Percentiles rank a stretch among this genome's conserved stretches.
Conservation (phyloP, 495 filamentous ascomycete species). For the Daldinia loculata region DNA sequence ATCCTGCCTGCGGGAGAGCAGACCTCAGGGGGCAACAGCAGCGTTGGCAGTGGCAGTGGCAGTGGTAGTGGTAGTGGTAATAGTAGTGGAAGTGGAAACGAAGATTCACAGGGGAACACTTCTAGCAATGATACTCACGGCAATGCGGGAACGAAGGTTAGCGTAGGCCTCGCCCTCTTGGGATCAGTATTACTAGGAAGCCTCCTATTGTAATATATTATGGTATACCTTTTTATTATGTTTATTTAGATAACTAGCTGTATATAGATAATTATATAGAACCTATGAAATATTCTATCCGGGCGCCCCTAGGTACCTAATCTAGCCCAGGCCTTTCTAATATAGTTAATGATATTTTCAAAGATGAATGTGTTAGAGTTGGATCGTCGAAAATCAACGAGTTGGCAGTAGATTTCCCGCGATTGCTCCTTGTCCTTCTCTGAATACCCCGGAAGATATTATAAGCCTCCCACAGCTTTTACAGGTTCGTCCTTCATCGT, state of each 20-base stretch:
- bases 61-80: conserved; percentile 44
- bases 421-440: not conserved
- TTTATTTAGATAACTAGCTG: no score
- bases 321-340: not conserved
- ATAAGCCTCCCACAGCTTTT: not conserved
- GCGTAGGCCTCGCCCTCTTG: conserved; percentile 3
- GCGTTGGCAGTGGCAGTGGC: no score
- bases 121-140: not conserved
- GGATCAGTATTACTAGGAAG: conserved; percentile 9
- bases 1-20: conserved; percentile 41
- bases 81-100: not conserved
- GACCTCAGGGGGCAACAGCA: conserved; percentile 55
- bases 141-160: conserved; percentile 1
- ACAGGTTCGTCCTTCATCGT: not conserved
- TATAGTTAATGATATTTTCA: not conserved
- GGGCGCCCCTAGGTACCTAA: not conserved
- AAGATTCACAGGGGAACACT: not conserved
- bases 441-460: not conserved
- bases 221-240: not conserved
- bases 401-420: not conserved
- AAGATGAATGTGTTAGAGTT: not conserved
- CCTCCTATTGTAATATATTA: conserved; percentile 16
- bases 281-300: not conserved
- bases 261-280: not conserved
- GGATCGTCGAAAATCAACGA: not conserved